Conservation (phyloP, 306 rosid genomes). For the Acacia confusa region DNA sequence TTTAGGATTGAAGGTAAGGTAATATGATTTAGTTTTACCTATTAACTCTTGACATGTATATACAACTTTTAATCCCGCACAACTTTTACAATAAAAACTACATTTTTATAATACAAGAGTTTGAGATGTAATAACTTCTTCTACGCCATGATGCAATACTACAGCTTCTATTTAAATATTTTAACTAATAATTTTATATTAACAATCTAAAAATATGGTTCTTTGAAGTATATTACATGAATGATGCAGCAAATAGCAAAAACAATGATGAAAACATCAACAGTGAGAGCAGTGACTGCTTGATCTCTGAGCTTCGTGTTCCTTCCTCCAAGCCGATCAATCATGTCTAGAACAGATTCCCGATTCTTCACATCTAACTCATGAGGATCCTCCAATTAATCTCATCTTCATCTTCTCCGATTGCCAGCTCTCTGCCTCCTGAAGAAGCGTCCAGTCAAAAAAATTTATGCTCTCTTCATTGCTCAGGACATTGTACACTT, state of each 20-base stretch:
- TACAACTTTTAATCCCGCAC: no score
- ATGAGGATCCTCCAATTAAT: conserved; percentile 76
- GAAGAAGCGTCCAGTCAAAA: conserved; percentile 88
- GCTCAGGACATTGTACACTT: conserved; percentile 68
- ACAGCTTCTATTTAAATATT: neutral
- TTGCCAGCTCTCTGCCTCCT: conserved; percentile 80
- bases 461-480: conserved; percentile 64
- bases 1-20: no score
- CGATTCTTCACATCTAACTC: conserved; percentile 43
- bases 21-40: no score
- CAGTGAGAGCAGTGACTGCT: conserved; percentile 69
- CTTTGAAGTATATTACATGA: conserved; percentile 63
- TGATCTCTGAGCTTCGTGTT: conserved; percentile 81
- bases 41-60: no score
- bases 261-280: conserved; percentile 62
- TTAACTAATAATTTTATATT: neutral
- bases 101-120: neutral
- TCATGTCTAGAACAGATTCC: conserved; percentile 69
- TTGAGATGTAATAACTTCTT: neutral
- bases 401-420: conserved; percentile 68
- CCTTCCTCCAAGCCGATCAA: conserved; percentile 77
- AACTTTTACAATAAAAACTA: conserved; percentile 6
- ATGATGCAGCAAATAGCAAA: conserved; percentile 57
- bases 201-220: conserved; percentile 49
- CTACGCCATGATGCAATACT: neutral